Evolutionary conservation across 2,329 filamentous ascomycete species (phyloP), one percentile per base, ranked within the genome.

Genomic region (Hypoxylon sp.): DNA sequence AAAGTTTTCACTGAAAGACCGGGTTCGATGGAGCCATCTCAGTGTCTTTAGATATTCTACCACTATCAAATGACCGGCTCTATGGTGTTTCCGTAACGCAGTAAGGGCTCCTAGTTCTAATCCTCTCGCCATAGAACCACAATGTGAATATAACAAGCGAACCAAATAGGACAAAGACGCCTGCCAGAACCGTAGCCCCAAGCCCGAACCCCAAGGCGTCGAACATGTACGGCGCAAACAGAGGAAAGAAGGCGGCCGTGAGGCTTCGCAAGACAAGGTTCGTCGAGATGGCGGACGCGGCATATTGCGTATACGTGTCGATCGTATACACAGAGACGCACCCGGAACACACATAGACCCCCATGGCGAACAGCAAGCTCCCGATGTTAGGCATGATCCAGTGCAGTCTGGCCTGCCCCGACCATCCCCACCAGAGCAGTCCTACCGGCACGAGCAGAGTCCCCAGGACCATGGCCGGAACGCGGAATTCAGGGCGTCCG

Each of bases 231-330:
- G 78, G 77, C 0, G 84, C 84, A 15, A 85, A 86, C 0, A 88
- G 73, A 0, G 86, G 85, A 46, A 88, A 83, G 0, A 85, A 85
- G 0, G 83, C 85, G 0, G 80, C 77, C 48, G n/a, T n/a, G n/a
- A 69, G 20, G n/a, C 64, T 66, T 3, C 66, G 60, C 9, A 64
- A 41, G 1, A 68, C 59, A 2, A 61, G 42, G 13, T 48, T 48
- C 0, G 81, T 81, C 0, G 81, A 81, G 48, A 83, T 77, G 0
- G 67, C 70, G 4, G 66, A 69, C 20, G 72, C 70, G 0, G 72
- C 70, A 33, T 67, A 73, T 21, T 63, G 58, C 24, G 64, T 62
- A 26, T 71, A 71, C 13, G 78, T 81, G 35, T 85, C 83, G 10
- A 84, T 79, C 2, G 83, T 75, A 55, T 85, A 84, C 0, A 79